Percentiles rank a stretch among this genome's conserved stretches.
phyloP scores from a whole-genome alignment of 768 basidiomycete species.

The Boletus rubropictus region DNA sequence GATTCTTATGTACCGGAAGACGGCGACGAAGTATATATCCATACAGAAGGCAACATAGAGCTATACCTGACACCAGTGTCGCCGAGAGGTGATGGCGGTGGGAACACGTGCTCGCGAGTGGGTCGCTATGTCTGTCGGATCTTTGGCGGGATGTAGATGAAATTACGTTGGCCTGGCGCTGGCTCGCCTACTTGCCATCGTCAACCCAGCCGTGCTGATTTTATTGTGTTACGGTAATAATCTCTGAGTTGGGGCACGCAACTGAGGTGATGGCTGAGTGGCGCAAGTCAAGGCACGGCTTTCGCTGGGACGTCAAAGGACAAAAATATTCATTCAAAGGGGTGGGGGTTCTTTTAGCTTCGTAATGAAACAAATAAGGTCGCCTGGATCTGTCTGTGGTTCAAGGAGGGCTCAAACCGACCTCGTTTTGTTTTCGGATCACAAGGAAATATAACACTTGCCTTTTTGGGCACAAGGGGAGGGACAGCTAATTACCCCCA shows the following conservation, averaged over 20 bases:
- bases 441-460: constrained; percentile 26
- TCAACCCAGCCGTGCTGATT: not conserved
- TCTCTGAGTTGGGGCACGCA: not conserved
- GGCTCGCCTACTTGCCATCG: constrained; percentile 15
- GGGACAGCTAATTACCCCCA: constrained; percentile 9
- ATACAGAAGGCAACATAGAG: constrained; percentile 23
- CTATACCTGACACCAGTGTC: constrained; percentile 16
- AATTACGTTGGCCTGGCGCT: constrained; percentile 4
- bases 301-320: not conserved
- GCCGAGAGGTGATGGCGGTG: constrained; percentile 3
- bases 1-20: constrained; percentile 16
- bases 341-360: constrained; percentile 14
- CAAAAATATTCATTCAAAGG: not conserved
- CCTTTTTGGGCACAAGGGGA: constrained; percentile 29
- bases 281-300: not conserved
- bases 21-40: constrained; percentile 28
- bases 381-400: constrained; percentile 1
- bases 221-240: not conserved
- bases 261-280: constrained; percentile 9
- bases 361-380: constrained; percentile 12
- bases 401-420: constrained; percentile 9
- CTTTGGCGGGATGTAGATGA: constrained; percentile 13
- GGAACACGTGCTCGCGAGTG: constrained; percentile 19
- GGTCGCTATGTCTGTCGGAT: constrained; percentile 28
- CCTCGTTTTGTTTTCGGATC: constrained; percentile 23